Base-by-base conservation (phyloP, 1,284 basidiomycete species). In the Trichosporon faecale region DNA sequence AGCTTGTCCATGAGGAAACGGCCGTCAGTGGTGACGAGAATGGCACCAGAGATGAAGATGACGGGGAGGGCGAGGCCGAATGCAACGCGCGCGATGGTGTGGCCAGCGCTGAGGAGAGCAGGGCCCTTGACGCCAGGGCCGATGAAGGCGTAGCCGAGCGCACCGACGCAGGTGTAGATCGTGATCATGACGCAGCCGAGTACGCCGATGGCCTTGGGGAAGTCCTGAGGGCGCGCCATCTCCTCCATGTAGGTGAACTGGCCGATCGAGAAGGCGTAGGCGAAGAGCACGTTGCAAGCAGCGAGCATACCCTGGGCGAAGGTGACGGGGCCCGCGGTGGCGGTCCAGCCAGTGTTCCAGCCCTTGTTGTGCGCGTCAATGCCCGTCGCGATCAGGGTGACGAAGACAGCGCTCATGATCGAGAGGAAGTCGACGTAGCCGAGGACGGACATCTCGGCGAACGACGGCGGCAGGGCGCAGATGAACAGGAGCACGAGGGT, bases 371-470 rank as follows among this genome's bases (percentile, higher is more conserved):
- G 33, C 25, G 69, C 65, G 5, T 75, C 44, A 31, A 81, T 72
- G 4, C 76, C 77, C 16, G 79, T 75, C 6, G 79, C 78, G 66
- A 80, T 76, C 60, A 76, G 75, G 68, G 78, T 74, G 67, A 78
- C 76, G 55, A 79, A 66, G 49, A 79, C 75, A 35, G 79, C 76
- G 8, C 64, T 57, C 44, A 40, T 11, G 67, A 81, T 76, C 12
- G 75, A 77, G n/a, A 78, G 73, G 69, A 81, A 76, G 21, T 79
- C 81, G 31, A 79, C 67, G 78, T 79, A 83, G 25, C 75, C 76
- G 29, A 83, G 73, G 7, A 76, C 71, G 3, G 77, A 76, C 63
- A 83, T 76, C 60, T 79, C 72, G 7, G 72, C 64, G 46, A 71
- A 69, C 64, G 69, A 69, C 25, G 70, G 72, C 23, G 70, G 72